Evolutionary conservation across 2,329 filamentous ascomycete species (phyloP).

Genomic region (Aspergillus udagawae): DNA sequence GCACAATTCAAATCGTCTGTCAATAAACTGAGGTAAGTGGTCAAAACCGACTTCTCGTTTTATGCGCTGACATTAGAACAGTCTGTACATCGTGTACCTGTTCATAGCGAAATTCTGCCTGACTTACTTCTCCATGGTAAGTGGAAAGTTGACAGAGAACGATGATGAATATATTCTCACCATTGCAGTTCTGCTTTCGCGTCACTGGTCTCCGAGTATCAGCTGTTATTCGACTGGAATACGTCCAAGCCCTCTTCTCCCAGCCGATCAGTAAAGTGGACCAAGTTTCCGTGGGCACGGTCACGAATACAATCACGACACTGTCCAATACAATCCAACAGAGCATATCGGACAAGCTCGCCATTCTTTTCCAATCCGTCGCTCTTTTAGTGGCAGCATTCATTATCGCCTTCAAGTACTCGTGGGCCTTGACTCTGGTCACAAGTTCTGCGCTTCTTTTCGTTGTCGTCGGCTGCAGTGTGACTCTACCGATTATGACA

Average conservation of each 20-base stretch:
- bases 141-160: neutral
- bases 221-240: constrained; percentile 47
- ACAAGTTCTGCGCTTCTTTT: constrained; percentile 46
- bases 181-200: constrained; percentile 38
- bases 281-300: constrained; percentile 47
- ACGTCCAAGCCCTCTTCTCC: constrained; percentile 47
- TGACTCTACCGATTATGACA: constrained; percentile 32
- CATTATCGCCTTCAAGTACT: constrained; percentile 51
- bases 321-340: constrained; percentile 52
- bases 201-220: constrained; percentile 50
- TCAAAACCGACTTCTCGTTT: too few relatives aligned
- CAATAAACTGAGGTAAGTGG: constrained; percentile 31
- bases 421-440: constrained; percentile 51
- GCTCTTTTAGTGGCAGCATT: constrained; percentile 44
- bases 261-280: constrained; percentile 50
- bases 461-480: constrained; percentile 30
- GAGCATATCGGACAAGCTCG: constrained; percentile 52
- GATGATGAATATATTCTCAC: neutral
- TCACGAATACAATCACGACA: constrained; percentile 50
- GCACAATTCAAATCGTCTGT: constrained; percentile 50
- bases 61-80: constrained; percentile 16
- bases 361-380: constrained; percentile 40
- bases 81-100: constrained; percentile 56
- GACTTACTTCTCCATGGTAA: constrained; percentile 50
- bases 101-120: constrained; percentile 54